A percentile compares a stretch with the other conserved stretches of the same genome.
phyloP scores from a whole-genome alignment of 441 rosid species.

The Pelargonium australe region DNA sequence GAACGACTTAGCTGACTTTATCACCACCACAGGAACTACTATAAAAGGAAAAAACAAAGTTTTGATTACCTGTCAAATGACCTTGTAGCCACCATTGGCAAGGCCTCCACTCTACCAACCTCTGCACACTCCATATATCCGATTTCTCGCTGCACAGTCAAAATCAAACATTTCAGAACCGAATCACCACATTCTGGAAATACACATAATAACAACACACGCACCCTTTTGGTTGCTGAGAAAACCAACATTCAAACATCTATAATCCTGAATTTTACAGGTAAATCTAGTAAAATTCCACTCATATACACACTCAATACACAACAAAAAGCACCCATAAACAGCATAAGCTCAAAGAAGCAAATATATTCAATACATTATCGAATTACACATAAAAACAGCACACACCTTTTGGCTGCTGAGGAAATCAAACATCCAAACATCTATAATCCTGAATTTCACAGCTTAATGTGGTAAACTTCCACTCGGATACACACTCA shows the following conservation, averaged over 20 bases:
- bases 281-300: neutral
- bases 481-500: neutral
- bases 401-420: neutral
- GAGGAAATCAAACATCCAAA: neutral
- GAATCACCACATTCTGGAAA: neutral
- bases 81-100: slow-evolving; percentile 90
- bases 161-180: slow-evolving; percentile 4
- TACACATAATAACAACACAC: neutral
- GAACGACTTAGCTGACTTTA: neutral
- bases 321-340: neutral
- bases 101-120: slow-evolving; percentile 81
- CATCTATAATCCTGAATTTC: neutral
- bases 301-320: neutral
- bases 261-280: neutral
- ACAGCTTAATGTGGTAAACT: neutral
- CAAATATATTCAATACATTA: neutral
- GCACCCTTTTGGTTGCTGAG: neutral
- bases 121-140: slow-evolving; percentile 75
- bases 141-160: slow-evolving; percentile 30
- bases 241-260: neutral
- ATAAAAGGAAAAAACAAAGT: slow-evolving; percentile 1
- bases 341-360: neutral
- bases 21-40: neutral
- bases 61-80: slow-evolving; percentile 43
- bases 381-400: neutral